Percentiles rank a stretch among this genome's conserved stretches.
phyloP scores from a whole-genome alignment of 2,329 filamentous ascomycete genomes.

The Lizonia empirigonia region DNA sequence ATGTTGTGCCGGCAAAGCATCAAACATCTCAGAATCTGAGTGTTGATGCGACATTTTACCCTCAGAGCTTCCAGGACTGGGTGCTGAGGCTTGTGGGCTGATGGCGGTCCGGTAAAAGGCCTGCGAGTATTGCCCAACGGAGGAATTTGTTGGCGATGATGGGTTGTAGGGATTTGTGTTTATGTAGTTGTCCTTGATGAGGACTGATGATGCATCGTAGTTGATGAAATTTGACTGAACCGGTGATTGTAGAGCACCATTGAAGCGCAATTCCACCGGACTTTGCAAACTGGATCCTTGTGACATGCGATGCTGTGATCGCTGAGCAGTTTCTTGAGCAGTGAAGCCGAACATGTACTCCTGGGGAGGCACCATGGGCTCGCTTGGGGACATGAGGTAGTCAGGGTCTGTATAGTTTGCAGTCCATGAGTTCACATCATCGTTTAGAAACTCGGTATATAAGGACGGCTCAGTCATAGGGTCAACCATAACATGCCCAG shows the following conservation, averaged over 20 bases:
- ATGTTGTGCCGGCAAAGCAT: conserved; percentile 16
- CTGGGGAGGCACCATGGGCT: conserved; percentile 30
- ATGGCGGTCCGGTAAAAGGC: conserved; percentile 29
- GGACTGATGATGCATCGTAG: conserved; percentile 30
- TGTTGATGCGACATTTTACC: conserved; percentile 33
- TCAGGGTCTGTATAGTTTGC: conserved; percentile 35
- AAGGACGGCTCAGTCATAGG: conserved; percentile 35
- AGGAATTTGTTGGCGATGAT: conserved; percentile 31
- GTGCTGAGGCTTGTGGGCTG: conserved; percentile 33
- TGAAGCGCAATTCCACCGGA: conserved; percentile 32
- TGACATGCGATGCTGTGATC: conserved; percentile 20
- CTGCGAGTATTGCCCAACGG: conserved; percentile 24
- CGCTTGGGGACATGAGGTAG: conserved; percentile 37
- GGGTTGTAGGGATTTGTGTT: conserved; percentile 23
- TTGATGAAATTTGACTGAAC: conserved; percentile 37
- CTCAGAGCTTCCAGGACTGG: conserved; percentile 42
- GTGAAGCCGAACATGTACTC: conserved; percentile 29
- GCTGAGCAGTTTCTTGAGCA: conserved; percentile 22
- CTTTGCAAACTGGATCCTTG: conserved; percentile 21
- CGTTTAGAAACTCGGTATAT: conserved; percentile 26
- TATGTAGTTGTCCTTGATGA: conserved; percentile 36
- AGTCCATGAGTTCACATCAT: conserved; percentile 33
- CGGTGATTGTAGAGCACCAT: conserved; percentile 32
- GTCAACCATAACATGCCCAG: conserved; percentile 40
- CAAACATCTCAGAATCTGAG: conserved; percentile 34